Base-by-base conservation (phyloP, 1,284 basidiomycete species). In the Naganishia cerealis region DNA sequence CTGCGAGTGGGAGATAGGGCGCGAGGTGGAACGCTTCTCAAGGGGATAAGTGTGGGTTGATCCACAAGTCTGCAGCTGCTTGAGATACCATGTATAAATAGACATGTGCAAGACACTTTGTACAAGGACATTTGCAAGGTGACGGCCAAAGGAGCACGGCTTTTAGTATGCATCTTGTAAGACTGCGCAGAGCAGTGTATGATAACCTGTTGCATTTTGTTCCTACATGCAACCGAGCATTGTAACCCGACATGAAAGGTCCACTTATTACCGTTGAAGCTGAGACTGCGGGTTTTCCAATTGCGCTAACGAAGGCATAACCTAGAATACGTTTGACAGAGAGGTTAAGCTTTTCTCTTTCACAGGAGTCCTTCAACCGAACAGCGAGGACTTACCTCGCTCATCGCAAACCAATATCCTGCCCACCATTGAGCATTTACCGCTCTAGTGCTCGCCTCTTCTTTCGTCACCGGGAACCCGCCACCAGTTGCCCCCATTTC, bases 331-430 rank as follows among this genome's bases (percentile, higher is more conserved):
- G 40, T 16, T 33, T 18, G n/a, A 6, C 55, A 8, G 21, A 6
- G 12, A 8, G 21, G 46, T 24, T 50, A 10, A 50, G 46, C 46
- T 13, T 13, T 40, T 29, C 29, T 9, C 55, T 36, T 24, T 13
- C 15, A 57, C 10, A 16, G 21, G 26, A n/a, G 12, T 18, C 38
- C 21, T n/a, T 15, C 18, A 21, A 40, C 29, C 38, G 21, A 8
- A 26, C 12, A 16, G 2, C 42, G 3, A 38, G 46, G 2, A 65
- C 67, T 57, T 33, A 68, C 69, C 55, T 70, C 69, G 39, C 65
- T 67, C 57, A 67, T 65, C 54, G 70, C 70, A 54, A 65, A 66
- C 70, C 70, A 71, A 65, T 71, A 71, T 12, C 70, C 70, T 29
- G 66, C 62, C 70, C 70, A 71, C 70, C 70, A 71, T 46, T 62